A percentile compares a stretch with the other conserved stretches of the same genome.
phyloP scores from a whole-genome alignment of 371 early-diverging fungal species.

The Mucor circinelloides region DNA sequence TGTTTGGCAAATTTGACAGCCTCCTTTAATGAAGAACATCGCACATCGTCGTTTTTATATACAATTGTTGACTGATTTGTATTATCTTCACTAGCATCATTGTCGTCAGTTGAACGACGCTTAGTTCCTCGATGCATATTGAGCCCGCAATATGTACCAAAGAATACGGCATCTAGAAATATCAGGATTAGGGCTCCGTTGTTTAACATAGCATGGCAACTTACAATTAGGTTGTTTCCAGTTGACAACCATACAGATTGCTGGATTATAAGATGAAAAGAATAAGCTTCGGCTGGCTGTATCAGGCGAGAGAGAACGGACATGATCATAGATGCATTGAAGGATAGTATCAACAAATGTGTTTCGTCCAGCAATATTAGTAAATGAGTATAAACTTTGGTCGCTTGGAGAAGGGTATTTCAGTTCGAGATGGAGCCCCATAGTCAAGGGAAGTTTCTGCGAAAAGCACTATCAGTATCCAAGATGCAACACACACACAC shows the following conservation, averaged over 20 bases:
- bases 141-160: conserved; percentile 78
- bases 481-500: neutral
- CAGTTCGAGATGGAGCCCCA: conserved; percentile 86
- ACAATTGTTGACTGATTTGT: conserved; percentile 10
- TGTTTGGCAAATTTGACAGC: conserved; percentile 73
- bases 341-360: conserved; percentile 83
- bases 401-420: conserved; percentile 79
- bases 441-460: conserved; percentile 68
- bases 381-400: conserved; percentile 49
- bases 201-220: conserved; percentile 15
- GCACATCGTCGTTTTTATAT: conserved; percentile 33
- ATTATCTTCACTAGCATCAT: conserved; percentile 13
- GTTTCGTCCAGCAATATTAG: conserved; percentile 72
- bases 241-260: conserved; percentile 89
- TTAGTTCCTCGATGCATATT: conserved; percentile 56
- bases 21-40: conserved; percentile 67
- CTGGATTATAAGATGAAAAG: conserved; percentile 89
- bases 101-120: conserved; percentile 17
- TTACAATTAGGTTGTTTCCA: conserved; percentile 98
- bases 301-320: conserved; percentile 41
- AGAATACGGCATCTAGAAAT: conserved; percentile 80
- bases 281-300: conserved; percentile 50
- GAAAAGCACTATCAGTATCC: neutral
- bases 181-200: neutral
- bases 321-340: conserved; percentile 75